Percentiles rank a stretch among this genome's conserved stretches.
Conservation (phyloP, 805 yeast species). For the Zygotorulaspora sp. region DNA sequence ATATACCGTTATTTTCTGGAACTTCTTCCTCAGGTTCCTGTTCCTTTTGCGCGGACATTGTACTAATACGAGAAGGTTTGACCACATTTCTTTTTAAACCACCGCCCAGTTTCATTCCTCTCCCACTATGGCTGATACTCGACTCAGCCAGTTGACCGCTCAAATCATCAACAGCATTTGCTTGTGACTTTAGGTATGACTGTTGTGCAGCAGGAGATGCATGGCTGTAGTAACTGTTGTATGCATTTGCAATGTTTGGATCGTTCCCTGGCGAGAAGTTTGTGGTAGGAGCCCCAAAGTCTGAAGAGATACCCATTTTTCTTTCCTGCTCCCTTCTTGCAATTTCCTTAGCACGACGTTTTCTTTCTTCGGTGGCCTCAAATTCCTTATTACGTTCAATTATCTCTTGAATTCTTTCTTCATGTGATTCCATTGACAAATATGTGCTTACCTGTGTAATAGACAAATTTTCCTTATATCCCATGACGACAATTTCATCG, state of each 20-base stretch:
- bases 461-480: slow-evolving; percentile 83
- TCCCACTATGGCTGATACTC: slow-evolving; percentile 16
- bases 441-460: slow-evolving; percentile 79
- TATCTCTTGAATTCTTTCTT: slow-evolving; percentile 96
- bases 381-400: slow-evolving; percentile 94
- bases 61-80: slow-evolving; percentile 19
- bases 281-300: slow-evolving; percentile 21
- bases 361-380: slow-evolving; percentile 96
- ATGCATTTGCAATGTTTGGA: slow-evolving; percentile 36
- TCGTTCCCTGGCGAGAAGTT: slow-evolving; percentile 30
- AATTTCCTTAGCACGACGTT: slow-evolving; percentile 87
- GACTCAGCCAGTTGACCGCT: slow-evolving; percentile 5
- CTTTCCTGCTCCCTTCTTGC: slow-evolving; percentile 62
- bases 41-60: slow-evolving; percentile 6
- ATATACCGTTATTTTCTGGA: slow-evolving; percentile 65
- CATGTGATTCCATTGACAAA: slow-evolving; percentile 96
- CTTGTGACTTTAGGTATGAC: slow-evolving; percentile 25
- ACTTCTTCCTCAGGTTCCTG: slow-evolving; percentile 27
- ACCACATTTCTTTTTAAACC: slow-evolving; percentile 7
- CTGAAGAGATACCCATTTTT: slow-evolving; percentile 34
- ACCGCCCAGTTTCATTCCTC: slow-evolving; percentile 31
- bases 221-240: slow-evolving; percentile 36
- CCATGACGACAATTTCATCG: slow-evolving; percentile 87
- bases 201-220: slow-evolving; percentile 39
- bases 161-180: slow-evolving; percentile 9